These are phyloP conservation scores for Chlamydomonas applanata DNA, from an alignment of 139 green algal genomes.

Conservation along the genomic window DNA sequence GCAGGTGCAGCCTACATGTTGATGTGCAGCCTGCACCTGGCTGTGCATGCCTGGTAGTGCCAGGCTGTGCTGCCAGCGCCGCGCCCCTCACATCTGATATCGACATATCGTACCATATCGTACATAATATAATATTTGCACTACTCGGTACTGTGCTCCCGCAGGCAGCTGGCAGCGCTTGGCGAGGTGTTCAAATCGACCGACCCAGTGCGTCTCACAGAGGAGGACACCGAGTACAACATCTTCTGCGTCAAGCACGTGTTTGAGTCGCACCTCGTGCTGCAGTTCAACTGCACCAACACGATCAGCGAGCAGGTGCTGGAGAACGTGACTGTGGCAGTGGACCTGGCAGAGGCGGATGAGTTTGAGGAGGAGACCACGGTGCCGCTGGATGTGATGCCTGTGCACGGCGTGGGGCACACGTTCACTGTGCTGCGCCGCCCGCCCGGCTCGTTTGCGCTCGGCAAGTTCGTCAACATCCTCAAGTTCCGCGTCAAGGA, in stretches of 20 bases:
- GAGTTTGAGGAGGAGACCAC: constrained; percentile 80
- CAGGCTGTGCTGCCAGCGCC: too few relatives aligned
- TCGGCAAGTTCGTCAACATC: constrained; percentile 72
- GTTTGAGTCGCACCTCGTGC: constrained; percentile 78
- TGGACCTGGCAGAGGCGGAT: constrained; percentile 87
- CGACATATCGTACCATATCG: too few relatives aligned
- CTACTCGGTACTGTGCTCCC: too few relatives aligned
- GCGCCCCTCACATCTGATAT: too few relatives aligned
- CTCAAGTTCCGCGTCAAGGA: constrained; percentile 93
- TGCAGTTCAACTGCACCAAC: constrained; percentile 98
- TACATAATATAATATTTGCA: too few relatives aligned
- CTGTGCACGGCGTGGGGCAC: constrained; percentile 72
- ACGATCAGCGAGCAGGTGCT: constrained; percentile 92
- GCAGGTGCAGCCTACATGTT: background rate
- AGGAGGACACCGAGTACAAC: constrained; percentile 93
- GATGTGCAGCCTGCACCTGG: background rate
- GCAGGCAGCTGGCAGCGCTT: constrained; percentile 27
- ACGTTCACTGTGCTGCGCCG: constrained; percentile 79
- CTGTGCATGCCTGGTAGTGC: too few relatives aligned
- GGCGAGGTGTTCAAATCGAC: constrained; percentile 87
- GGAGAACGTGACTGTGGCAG: constrained; percentile 86
- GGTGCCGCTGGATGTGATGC: constrained; percentile 82
- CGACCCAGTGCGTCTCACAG: constrained; percentile 73
- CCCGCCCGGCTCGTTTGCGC: constrained; percentile 42
- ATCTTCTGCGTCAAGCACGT: constrained; percentile 91